Evolutionary conservation across 1,284 basidiomycete genomes (phyloP).

Genomic region (Leccinum colubrinum): DNA sequence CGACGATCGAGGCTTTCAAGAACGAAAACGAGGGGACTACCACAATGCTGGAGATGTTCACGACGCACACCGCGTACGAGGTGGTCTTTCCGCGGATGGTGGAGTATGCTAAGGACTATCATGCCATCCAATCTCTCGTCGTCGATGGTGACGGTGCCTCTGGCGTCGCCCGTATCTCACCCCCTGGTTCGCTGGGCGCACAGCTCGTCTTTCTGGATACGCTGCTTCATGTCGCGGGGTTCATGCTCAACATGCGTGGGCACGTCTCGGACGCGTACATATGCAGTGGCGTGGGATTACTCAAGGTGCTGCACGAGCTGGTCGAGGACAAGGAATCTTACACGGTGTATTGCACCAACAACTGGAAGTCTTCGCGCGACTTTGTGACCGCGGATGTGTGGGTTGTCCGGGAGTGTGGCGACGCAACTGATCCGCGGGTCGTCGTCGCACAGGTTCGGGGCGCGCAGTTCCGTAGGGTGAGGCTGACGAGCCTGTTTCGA

Average conservation of each 20-base stretch:
- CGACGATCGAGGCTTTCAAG: constrained; percentile 36
- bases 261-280: constrained; percentile 55
- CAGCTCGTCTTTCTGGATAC: constrained; percentile 66
- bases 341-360: constrained; percentile 50
- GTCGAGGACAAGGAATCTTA: constrained; percentile 44
- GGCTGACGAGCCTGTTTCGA: constrained; percentile 45
- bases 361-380: constrained; percentile 41
- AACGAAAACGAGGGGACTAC: not conserved
- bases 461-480: constrained; percentile 55
- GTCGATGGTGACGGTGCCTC: constrained; percentile 49
- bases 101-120: constrained; percentile 58
- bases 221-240: constrained; percentile 65
- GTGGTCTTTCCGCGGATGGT: constrained; percentile 59
- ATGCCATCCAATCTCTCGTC: constrained; percentile 52
- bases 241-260: constrained; percentile 59
- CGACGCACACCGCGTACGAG: not conserved
- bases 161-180: constrained; percentile 47
- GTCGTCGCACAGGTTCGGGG: constrained; percentile 55
- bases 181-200: constrained; percentile 42
- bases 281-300: constrained; percentile 51
- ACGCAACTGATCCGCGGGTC: constrained; percentile 14
- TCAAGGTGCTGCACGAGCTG: constrained; percentile 43
- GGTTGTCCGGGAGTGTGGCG: constrained; percentile 39
- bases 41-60: not conserved
- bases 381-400: constrained; percentile 49